Conservation (phyloP, 1,284 basidiomycete genomes). For the Apiotrichum veenhuisii region DNA sequence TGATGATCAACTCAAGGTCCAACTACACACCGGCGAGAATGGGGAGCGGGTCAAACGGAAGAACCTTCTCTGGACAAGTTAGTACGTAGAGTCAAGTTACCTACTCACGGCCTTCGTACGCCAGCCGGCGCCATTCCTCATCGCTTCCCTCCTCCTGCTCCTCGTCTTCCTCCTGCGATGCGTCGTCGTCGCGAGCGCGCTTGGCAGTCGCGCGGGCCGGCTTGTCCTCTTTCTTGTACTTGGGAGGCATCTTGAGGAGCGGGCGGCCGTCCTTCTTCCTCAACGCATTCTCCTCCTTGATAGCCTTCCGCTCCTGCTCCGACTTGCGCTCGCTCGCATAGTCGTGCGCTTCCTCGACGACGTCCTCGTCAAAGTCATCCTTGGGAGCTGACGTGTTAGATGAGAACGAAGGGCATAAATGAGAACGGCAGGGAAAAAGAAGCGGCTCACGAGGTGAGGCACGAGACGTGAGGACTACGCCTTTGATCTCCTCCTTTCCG, state of each 20-base stretch:
- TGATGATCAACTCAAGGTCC: neutral
- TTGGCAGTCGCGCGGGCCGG: neutral
- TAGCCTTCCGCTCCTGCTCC: conserved; percentile 12
- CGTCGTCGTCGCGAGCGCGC: neutral
- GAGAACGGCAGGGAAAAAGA: neutral
- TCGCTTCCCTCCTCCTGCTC: neutral
- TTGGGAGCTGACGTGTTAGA: conserved; percentile 11
- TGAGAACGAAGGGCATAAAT: neutral
- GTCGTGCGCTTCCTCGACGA: conserved; percentile 18
- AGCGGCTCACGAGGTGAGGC: conserved; percentile 10
- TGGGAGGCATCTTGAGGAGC: conserved; percentile 16
- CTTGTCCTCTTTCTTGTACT: neutral
- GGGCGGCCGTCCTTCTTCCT: conserved; percentile 22
- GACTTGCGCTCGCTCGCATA: conserved; percentile 21
- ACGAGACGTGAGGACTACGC: neutral
- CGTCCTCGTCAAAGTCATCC: conserved; percentile 36
- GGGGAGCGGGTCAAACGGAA: neutral
- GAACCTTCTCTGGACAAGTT: neutral
- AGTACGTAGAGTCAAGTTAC: neutral
- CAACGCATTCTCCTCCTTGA: conserved; percentile 25
- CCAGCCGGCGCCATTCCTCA: neutral
- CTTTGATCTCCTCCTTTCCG: neutral
- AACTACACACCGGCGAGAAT: neutral
- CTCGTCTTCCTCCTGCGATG: neutral
- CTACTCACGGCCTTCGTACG: conserved; percentile 5